Percentiles rank a stretch among this genome's conserved stretches.
These are phyloP conservation scores for Colletotrichum destructivum DNA, from an alignment of 2,329 filamentous ascomycete genomes.

Conservation along the genomic window DNA sequence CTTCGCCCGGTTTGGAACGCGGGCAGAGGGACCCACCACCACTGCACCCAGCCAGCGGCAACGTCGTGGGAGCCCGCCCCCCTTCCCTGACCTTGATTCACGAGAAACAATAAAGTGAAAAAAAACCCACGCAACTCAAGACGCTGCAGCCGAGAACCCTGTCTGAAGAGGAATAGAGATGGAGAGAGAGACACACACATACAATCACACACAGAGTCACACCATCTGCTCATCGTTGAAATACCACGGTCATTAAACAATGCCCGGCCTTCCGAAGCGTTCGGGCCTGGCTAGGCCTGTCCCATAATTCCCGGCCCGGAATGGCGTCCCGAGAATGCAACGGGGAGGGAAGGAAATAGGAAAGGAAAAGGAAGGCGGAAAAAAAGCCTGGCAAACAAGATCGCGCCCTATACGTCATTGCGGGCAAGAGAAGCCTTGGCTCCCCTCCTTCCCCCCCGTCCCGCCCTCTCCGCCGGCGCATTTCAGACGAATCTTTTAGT, in stretches of 20 bases:
- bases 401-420: conserved; percentile 30
- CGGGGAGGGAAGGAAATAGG: not conserved
- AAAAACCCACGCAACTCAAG: no score
- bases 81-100: not conserved
- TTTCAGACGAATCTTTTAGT: not conserved
- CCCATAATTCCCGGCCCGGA: conserved; percentile 24
- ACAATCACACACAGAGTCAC: no score
- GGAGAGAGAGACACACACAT: no score
- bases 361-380: no score
- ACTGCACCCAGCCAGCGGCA: not conserved
- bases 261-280: not conserved
- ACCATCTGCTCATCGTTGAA: not conserved
- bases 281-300: not conserved
- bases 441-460: not conserved
- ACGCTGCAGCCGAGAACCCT: no score
- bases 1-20: conserved; percentile 12
- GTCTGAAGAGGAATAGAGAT: no score
- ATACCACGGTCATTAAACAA: not conserved
- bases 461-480: not conserved
- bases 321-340: conserved; percentile 1
- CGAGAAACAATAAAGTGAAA: no score
- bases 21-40: not conserved
- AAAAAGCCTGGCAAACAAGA: no score
- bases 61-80: not conserved
- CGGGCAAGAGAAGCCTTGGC: not conserved